Evolutionary conservation across 176 grass and related monocot genomes (phyloP).

Genomic region (Rhynchospora breviuscula): DNA sequence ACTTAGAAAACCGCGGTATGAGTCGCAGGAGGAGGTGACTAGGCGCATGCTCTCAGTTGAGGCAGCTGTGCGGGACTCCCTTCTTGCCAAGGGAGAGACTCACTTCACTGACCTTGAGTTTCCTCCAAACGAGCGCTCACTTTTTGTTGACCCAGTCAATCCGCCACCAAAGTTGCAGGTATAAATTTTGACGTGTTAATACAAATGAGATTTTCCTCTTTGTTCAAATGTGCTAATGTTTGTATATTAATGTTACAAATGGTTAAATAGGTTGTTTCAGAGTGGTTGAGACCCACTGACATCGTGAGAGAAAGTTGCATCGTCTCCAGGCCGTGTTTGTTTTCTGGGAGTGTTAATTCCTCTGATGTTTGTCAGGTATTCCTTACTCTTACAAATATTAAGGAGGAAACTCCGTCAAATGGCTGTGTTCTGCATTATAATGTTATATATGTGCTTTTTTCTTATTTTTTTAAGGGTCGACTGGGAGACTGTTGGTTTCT

Average conservation of each 20-base stretch:
- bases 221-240: constrained; percentile 2
- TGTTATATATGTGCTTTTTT: constrained; percentile 19
- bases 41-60: constrained; percentile 96
- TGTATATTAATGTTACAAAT: constrained; percentile 8
- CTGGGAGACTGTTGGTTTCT: constrained; percentile 99
- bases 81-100: constrained; percentile 77
- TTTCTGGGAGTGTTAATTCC: constrained; percentile 89
- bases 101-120: constrained; percentile 92
- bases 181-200: constrained; percentile 21
- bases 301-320: constrained; percentile 77
- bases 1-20: constrained; percentile 80
- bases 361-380: constrained; percentile 98
- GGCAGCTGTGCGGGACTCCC: constrained; percentile 84
- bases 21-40: constrained; percentile 89
- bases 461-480: constrained; percentile 62
- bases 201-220: background rate
- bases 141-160: constrained; percentile 70
- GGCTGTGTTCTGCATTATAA: constrained; percentile 7
- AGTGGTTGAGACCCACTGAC: constrained; percentile 84
- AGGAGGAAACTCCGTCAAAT: background rate
- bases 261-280: constrained; percentile 76
- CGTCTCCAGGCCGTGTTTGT: constrained; percentile 69
- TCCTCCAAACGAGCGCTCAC: constrained; percentile 77
- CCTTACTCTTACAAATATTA: background rate
- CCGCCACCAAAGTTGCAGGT: constrained; percentile 87